These are phyloP conservation scores for Mallotus nudiflorus DNA, from an alignment of 345 rosid genomes.

Conservation along the genomic window DNA sequence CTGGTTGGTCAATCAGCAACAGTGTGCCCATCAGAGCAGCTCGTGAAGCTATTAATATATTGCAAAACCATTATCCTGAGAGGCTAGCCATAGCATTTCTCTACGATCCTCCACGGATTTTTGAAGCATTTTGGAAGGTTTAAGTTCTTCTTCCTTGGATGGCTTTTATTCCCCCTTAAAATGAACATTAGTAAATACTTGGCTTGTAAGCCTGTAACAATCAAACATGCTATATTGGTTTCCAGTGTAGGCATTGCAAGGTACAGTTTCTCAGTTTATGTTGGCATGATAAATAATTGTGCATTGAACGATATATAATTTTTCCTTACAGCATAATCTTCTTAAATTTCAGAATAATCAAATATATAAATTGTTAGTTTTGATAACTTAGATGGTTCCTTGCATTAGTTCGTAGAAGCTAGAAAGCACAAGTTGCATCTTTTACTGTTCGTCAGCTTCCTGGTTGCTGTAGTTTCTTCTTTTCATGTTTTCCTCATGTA, in stretches of 20 bases:
- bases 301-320: not conserved
- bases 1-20: constrained; percentile 71
- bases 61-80: constrained; percentile 95
- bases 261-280: not conserved
- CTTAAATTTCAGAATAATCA: not conserved
- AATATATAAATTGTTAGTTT: too few relatives aligned
- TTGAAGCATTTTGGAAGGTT: constrained; percentile 99
- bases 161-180: not conserved
- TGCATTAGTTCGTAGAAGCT: not conserved
- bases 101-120: constrained; percentile 89
- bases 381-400: not conserved
- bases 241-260: not conserved
- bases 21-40: constrained; percentile 80
- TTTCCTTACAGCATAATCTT: too few relatives aligned
- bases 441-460: not conserved
- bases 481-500: not conserved
- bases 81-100: constrained; percentile 86
- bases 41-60: constrained; percentile 61
- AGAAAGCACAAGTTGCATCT: not conserved
- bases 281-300: too few relatives aligned
- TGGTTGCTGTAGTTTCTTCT: not conserved
- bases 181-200: not conserved
- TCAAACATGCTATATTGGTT: not conserved
- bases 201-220: not conserved
- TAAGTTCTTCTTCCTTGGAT: constrained; percentile 9